These are phyloP conservation scores for Paracamarosporium sp. DNA, from an alignment of 2,329 filamentous ascomycete species.

Conservation along the genomic window DNA sequence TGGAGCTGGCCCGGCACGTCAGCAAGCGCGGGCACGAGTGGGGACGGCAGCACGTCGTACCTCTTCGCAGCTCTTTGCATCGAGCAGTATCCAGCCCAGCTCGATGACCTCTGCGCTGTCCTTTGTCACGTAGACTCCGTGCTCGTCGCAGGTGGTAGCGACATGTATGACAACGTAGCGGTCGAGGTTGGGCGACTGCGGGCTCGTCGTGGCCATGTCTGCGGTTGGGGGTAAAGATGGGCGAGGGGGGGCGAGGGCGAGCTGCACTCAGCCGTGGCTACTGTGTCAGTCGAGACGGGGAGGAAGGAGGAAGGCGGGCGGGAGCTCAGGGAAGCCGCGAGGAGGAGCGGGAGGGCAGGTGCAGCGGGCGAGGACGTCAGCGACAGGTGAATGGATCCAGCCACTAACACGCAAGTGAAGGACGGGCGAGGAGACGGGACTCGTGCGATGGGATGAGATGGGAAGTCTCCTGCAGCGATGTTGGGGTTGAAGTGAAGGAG, in stretches of 20 bases:
- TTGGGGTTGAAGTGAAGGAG: constrained; percentile 12
- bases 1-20: constrained; percentile 70
- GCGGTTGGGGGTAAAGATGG: neutral
- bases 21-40: constrained; percentile 18
- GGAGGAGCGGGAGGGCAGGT: constrained; percentile 5
- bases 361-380: constrained; percentile 17
- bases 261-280: constrained; percentile 12
- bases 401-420: constrained; percentile 18
- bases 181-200: constrained; percentile 67
- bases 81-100: constrained; percentile 95
- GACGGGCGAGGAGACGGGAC: constrained; percentile 17
- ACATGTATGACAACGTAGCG: constrained; percentile 98
- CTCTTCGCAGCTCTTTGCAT: constrained; percentile 91
- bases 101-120: constrained; percentile 99
- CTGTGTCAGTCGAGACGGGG: neutral
- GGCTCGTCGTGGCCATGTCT: constrained; percentile 37
- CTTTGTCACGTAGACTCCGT: constrained; percentile 98
- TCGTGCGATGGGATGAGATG: constrained; percentile 24
- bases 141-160: constrained; percentile 97
- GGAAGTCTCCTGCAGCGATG: neutral
- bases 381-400: constrained; percentile 16
- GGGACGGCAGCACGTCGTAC: constrained; percentile 54
- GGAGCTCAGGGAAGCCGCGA: neutral
- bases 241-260: constrained; percentile 4
- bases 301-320: neutral